Percentiles rank a stretch among this genome's conserved stretches.
Evolutionary conservation across 1,139 yeast species (phyloP).

Genomic region (Diutina rugosa): DNA sequence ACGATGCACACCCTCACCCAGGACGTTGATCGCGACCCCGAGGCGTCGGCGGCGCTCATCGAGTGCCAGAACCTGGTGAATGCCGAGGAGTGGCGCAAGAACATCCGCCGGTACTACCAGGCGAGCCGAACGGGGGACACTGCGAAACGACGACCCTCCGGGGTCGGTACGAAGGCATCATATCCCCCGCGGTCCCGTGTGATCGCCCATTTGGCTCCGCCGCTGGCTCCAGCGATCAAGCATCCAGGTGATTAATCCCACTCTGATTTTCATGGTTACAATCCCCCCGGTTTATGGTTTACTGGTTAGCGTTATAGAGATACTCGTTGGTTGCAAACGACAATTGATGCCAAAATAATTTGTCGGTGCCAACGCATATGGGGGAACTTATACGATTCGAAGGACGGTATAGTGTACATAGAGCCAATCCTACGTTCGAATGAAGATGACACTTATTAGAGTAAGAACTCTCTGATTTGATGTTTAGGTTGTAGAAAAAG

Average conservation of each 20-base stretch:
- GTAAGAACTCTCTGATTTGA: too few species aligned
- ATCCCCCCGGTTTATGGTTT: background rate
- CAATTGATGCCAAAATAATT: background rate
- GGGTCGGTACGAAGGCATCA: background rate
- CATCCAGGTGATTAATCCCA: background rate
- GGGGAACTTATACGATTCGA: background rate
- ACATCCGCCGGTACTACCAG: background rate
- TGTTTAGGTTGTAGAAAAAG: too few species aligned
- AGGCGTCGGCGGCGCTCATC: background rate
- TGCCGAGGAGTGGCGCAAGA: background rate
- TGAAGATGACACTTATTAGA: too few species aligned
- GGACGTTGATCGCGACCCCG: background rate
- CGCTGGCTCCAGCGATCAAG: background rate
- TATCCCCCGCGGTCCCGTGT: background rate
- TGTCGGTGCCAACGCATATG: background rate
- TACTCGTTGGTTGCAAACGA: background rate
- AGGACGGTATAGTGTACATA: background rate
- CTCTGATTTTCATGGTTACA: background rate
- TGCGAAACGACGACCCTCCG: conserved; percentile 2
- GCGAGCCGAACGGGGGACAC: background rate
- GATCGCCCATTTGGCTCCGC: background rate
- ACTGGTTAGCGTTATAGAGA: background rate
- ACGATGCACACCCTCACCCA: background rate
- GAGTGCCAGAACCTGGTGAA: background rate
- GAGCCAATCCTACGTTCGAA: background rate